Percentiles rank a stretch among this genome's conserved stretches.
Conservation (phyloP, 78 protist species). For the Anaeramoeba flamelloides region DNA sequence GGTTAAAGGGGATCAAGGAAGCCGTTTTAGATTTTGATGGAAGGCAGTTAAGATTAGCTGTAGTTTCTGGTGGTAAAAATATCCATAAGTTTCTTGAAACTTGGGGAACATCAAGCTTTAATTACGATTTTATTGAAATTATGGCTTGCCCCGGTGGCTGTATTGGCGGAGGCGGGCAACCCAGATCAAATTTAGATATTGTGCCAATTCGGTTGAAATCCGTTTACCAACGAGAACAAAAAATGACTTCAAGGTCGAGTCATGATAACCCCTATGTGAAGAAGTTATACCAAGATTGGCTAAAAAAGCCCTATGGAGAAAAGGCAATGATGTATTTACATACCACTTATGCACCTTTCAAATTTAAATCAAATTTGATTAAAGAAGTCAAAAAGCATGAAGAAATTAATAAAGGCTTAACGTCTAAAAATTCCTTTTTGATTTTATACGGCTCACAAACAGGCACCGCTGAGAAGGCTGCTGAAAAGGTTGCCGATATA, state of each 20-base stretch:
- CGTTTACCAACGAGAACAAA: slow-evolving; percentile 11
- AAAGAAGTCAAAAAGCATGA: background rate
- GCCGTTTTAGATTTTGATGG: slow-evolving; percentile 9
- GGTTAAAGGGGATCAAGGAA: slow-evolving; percentile 19
- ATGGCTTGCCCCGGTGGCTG: slow-evolving; percentile 41
- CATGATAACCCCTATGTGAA: slow-evolving; percentile 20
- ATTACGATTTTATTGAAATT: slow-evolving; percentile 26
- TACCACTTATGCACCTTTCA: no score
- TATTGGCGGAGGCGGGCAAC: slow-evolving; percentile 31
- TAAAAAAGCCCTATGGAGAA: slow-evolving; percentile 20
- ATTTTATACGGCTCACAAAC: background rate
- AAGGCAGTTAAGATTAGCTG: no score
- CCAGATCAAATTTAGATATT: background rate
- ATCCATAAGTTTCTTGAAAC: background rate
- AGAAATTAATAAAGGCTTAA: background rate
- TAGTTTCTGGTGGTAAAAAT: background rate
- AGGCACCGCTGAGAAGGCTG: background rate
- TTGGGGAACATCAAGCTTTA: no score
- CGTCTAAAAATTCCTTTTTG: background rate
- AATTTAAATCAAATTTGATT: background rate
- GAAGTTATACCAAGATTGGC: background rate
- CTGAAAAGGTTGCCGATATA: background rate
- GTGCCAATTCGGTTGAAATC: background rate
- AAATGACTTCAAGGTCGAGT: background rate
- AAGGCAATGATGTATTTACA: slow-evolving; percentile 21